These are phyloP conservation scores for Globisporangium spinosum DNA, from an alignment of 352 stramenopile species.

Conservation along the genomic window DNA sequence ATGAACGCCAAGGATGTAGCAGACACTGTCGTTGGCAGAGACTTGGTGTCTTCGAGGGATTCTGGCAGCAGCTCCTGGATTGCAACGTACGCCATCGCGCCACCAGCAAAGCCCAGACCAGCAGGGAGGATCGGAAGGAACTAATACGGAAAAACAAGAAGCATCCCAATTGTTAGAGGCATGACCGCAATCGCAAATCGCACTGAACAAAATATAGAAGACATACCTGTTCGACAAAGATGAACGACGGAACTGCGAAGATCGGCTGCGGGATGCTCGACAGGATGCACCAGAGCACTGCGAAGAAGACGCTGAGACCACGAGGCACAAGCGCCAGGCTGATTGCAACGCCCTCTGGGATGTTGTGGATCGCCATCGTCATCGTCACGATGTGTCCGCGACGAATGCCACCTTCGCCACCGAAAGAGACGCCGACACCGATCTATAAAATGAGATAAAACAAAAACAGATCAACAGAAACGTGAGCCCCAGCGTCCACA, in stretches of 20 bases:
- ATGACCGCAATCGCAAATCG: background rate
- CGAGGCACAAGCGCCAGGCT: slow-evolving; percentile 94
- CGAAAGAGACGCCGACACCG: slow-evolving; percentile 97
- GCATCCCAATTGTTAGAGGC: slow-evolving; percentile 4
- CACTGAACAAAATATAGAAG: background rate
- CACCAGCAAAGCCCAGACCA: slow-evolving; percentile 95
- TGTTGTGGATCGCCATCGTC: slow-evolving; percentile 98
- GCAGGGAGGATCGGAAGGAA: slow-evolving; percentile 95
- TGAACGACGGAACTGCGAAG: slow-evolving; percentile 96
- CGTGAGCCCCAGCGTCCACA: background rate
- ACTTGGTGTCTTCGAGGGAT: slow-evolving; percentile 85
- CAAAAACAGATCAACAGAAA: background rate
- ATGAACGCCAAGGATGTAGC: slow-evolving; percentile 73
- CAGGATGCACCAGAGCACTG: slow-evolving; percentile 88
- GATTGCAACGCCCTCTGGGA: slow-evolving; percentile 96
- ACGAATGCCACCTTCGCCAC: slow-evolving; percentile 89
- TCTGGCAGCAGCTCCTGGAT: slow-evolving; percentile 81
- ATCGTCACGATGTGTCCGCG: slow-evolving; percentile 96
- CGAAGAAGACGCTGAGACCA: slow-evolving; percentile 86
- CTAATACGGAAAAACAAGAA: slow-evolving; percentile 27
- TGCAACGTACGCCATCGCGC: slow-evolving; percentile 96
- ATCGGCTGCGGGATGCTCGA: slow-evolving; percentile 93
- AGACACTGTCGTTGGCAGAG: slow-evolving; percentile 56
- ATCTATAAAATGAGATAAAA: slow-evolving; percentile 32
- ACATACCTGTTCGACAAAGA: slow-evolving; percentile 74